phyloP scores from a whole-genome alignment of 1,139 yeast species.

The Debaryomyces coudertii region DNA sequence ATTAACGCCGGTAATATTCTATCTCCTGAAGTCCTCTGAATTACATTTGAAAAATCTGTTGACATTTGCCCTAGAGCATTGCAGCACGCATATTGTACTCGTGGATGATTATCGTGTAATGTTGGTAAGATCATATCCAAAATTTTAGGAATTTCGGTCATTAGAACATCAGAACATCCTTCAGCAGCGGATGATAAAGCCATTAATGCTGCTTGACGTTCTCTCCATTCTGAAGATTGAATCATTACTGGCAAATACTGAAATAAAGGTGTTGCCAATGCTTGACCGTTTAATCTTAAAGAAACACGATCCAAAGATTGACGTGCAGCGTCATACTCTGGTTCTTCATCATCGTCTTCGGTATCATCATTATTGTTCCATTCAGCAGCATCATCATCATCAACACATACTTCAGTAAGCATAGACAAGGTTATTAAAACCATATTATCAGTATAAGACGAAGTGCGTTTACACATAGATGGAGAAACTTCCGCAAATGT shows the following conservation, averaged over 20 bases:
- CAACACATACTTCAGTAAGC: slow-evolving; percentile 92
- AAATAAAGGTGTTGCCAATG: slow-evolving; percentile 83
- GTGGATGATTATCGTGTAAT: slow-evolving; percentile 79
- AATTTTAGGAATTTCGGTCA: slow-evolving; percentile 77
- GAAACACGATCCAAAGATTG: slow-evolving; percentile 91
- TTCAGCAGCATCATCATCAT: slow-evolving; percentile 89
- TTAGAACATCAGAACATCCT: slow-evolving; percentile 90
- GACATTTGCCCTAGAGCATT: slow-evolving; percentile 97
- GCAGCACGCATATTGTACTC: slow-evolving; percentile 97
- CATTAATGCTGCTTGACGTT: slow-evolving; percentile 96
- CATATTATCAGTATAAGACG: slow-evolving; percentile 70
- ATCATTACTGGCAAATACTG: slow-evolving; percentile 85
- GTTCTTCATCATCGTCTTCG: slow-evolving; percentile 83
- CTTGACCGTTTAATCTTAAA: slow-evolving; percentile 78
- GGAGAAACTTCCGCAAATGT: slow-evolving; percentile 94
- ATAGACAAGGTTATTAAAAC: slow-evolving; percentile 75
- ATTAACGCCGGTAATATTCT: slow-evolving; percentile 86
- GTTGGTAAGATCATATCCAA: slow-evolving; percentile 84
- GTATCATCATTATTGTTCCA: slow-evolving; percentile 78
- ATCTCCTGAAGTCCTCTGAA: slow-evolving; percentile 80
- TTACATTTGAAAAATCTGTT: slow-evolving; percentile 91
- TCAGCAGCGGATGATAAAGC: slow-evolving; percentile 96
- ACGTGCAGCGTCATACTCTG: slow-evolving; percentile 88
- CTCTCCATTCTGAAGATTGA: slow-evolving; percentile 80
- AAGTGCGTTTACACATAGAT: slow-evolving; percentile 86